These are phyloP conservation scores for Fusarium sp. DNA, from an alignment of 2,329 filamentous ascomycete species.

Conservation along the genomic window DNA sequence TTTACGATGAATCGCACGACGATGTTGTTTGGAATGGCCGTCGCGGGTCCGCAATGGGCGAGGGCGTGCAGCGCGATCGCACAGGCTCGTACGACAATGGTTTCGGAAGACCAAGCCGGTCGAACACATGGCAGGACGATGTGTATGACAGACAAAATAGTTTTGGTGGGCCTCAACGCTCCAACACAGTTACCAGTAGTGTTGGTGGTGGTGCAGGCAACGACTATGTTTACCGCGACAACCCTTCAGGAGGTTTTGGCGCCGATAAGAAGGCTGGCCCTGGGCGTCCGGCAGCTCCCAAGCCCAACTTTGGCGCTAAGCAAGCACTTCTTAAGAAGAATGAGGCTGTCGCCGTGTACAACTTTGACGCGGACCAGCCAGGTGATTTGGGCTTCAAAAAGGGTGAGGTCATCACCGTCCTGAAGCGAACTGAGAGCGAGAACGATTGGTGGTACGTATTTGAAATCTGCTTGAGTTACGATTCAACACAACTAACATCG, in stretches of 20 bases:
- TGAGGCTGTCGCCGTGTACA: slow-evolving; percentile 91
- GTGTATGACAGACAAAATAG: slow-evolving; percentile 71
- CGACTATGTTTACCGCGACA: slow-evolving; percentile 68
- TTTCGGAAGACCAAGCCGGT: slow-evolving; percentile 69
- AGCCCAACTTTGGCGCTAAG: slow-evolving; percentile 78
- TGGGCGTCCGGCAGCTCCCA: slow-evolving; percentile 84
- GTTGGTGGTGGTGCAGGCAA: slow-evolving; percentile 52
- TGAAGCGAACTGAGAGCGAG: slow-evolving; percentile 93
- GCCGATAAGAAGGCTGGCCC: slow-evolving; percentile 67
- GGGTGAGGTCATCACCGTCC: slow-evolving; percentile 92
- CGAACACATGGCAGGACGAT: slow-evolving; percentile 81
- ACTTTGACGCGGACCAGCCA: slow-evolving; percentile 92
- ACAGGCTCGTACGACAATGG: slow-evolving; percentile 58
- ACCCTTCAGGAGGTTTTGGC: slow-evolving; percentile 42
- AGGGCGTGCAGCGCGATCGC: slow-evolving; percentile 62
- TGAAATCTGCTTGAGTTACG: background rate
- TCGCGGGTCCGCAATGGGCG: slow-evolving; percentile 76
- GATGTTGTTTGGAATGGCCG: slow-evolving; percentile 86
- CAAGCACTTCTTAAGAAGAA: slow-evolving; percentile 73
- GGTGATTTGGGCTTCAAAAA: slow-evolving; percentile 97
- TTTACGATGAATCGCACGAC: slow-evolving; percentile 87
- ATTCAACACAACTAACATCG: slow-evolving; percentile 1
- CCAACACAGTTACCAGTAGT: slow-evolving; percentile 62
- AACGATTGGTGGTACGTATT: slow-evolving; percentile 89
- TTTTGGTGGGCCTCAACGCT: slow-evolving; percentile 58